Conservation (phyloP, 441 rosid genomes). For the Rhodomyrtus psidioides region DNA sequence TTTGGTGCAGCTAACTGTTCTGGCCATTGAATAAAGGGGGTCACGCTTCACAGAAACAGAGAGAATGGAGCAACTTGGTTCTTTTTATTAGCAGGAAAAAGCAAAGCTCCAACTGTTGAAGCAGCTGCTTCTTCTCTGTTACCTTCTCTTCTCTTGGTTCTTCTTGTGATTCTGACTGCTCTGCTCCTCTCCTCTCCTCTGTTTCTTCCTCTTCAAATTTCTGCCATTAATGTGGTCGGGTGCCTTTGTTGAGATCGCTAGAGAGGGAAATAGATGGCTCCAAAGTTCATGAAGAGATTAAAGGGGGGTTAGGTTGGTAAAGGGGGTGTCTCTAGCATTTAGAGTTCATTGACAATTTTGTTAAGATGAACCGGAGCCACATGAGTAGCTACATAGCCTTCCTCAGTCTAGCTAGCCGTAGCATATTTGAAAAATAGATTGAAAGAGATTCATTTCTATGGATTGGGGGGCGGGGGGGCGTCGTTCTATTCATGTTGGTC, state of each 20-base stretch:
- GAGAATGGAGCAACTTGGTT: not conserved
- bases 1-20: not conserved
- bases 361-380: not conserved
- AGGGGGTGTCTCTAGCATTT: not conserved
- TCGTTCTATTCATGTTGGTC: not conserved
- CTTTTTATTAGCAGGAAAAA: not conserved
- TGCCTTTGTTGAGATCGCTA: not conserved
- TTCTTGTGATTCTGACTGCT: not conserved
- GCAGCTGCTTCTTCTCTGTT: not conserved
- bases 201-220: not conserved
- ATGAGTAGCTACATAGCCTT: not conserved
- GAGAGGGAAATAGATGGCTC: not conserved
- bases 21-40: not conserved
- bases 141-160: not conserved
- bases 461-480: not conserved
- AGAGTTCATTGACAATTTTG: not conserved
- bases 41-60: not conserved
- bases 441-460: not conserved
- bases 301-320: not conserved
- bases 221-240: not conserved
- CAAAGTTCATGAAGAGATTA: not conserved
- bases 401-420: not conserved
- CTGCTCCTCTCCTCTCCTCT: not conserved
- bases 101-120: not conserved
- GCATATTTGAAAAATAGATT: not conserved